Percentiles rank a stretch among this genome's conserved stretches.
Conservation (phyloP, 768 basidiomycete species). For the Mycena galericulata region DNA sequence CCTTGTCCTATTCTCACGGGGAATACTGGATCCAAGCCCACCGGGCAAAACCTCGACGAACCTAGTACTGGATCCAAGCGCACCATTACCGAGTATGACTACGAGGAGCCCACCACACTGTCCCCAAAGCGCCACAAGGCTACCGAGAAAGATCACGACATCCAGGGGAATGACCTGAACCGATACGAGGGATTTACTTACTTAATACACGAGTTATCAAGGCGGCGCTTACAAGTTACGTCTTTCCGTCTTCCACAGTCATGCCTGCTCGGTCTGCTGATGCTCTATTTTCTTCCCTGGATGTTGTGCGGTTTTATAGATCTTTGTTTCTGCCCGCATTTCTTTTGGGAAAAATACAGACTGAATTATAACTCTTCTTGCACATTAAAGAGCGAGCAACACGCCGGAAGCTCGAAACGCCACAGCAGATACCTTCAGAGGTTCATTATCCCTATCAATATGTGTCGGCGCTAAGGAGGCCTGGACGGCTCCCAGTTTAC, state of each 20-base stretch:
- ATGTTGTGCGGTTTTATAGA: background rate
- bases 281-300: slow-evolving; percentile 2
- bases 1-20: too few species aligned
- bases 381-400: slow-evolving; percentile 11
- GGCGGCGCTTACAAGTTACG: slow-evolving; percentile 10
- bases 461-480: slow-evolving; percentile 16
- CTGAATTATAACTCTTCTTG: slow-evolving; percentile 1
- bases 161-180: too few species aligned
- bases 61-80: too few species aligned
- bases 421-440: slow-evolving; percentile 9
- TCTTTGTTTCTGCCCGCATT: slow-evolving; percentile 1
- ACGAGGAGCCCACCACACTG: too few species aligned
- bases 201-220: too few species aligned
- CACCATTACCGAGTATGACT: too few species aligned
- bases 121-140: too few species aligned
- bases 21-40: too few species aligned
- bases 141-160: too few species aligned
- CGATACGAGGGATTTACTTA: too few species aligned
- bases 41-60: too few species aligned
- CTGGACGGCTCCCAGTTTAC: slow-evolving; percentile 1
- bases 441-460: background rate
- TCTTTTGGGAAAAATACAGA: background rate
- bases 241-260: slow-evolving; percentile 8
- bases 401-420: slow-evolving; percentile 16
- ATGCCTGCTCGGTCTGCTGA: slow-evolving; percentile 12